These are phyloP conservation scores for Chlorella sp. DNA, from an alignment of 139 green algal species.

Conservation along the genomic window DNA sequence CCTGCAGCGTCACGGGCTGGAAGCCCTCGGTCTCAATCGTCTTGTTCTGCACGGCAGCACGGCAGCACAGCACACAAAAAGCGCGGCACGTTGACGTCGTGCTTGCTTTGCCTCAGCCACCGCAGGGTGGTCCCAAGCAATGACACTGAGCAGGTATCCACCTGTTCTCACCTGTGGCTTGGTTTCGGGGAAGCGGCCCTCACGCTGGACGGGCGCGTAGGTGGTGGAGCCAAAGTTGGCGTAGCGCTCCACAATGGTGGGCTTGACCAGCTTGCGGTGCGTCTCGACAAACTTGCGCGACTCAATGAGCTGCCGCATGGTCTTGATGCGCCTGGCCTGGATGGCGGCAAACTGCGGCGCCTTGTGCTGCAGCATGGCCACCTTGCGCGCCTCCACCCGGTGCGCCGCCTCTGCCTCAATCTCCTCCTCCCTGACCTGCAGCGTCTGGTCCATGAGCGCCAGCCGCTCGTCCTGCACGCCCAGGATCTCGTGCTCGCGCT, in stretches of 20 bases:
- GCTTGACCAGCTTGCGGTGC: conserved; percentile 34
- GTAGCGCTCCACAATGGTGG: conserved; percentile 49
- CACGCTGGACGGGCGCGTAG: conserved; percentile 65
- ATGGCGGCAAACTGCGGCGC: conserved; percentile 45
- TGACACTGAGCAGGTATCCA: too few relatives aligned
- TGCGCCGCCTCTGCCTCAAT: conserved; percentile 34
- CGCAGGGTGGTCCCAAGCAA: too few relatives aligned
- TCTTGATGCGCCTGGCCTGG: conserved; percentile 53
- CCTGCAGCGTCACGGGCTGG: conserved; percentile 36
- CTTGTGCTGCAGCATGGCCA: conserved; percentile 26
- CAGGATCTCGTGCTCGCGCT: conserved; percentile 65
- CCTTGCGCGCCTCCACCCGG: conserved; percentile 37
- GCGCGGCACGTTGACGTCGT: too few relatives aligned
- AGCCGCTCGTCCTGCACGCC: conserved; percentile 62
- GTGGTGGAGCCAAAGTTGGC: conserved; percentile 51
- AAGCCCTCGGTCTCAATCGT: conserved; percentile 58
- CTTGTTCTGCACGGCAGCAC: conserved; percentile 11
- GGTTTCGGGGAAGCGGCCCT: conserved; percentile 59
- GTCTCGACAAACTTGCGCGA: conserved; percentile 51
- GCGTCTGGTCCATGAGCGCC: conserved; percentile 43
- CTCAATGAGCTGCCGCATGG: conserved; percentile 60
- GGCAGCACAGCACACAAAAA: background rate
- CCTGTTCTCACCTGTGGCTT: conserved; percentile 21
- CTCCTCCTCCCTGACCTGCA: conserved; percentile 53
- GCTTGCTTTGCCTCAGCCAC: too few relatives aligned